phyloP scores from a whole-genome alignment of 2,329 filamentous ascomycete species.

The Capronia epimyces region DNA sequence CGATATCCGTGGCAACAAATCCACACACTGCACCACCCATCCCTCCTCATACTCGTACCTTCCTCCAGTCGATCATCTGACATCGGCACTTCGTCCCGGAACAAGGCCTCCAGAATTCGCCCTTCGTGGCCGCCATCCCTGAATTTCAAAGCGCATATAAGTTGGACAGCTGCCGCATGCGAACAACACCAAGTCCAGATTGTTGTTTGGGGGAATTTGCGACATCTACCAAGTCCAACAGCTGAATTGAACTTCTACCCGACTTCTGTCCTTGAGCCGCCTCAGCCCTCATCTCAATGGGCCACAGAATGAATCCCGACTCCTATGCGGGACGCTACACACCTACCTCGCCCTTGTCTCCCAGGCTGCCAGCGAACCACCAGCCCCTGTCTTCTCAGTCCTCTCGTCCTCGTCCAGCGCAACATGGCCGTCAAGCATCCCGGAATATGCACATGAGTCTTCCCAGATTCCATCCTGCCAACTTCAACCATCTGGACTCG shows the following conservation, averaged over 20 bases:
- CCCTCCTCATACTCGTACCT: not conserved
- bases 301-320: slow-evolving; percentile 17
- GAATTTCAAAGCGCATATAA: not conserved
- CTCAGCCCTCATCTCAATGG: slow-evolving; percentile 11
- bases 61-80: not conserved
- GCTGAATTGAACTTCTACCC: not conserved
- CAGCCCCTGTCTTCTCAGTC: slow-evolving; percentile 33
- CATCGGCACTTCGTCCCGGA: not conserved
- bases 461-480: slow-evolving; percentile 44
- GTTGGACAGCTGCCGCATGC: slow-evolving; percentile 21
- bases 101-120: not conserved
- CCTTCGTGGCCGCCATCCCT: not conserved
- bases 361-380: slow-evolving; percentile 16
- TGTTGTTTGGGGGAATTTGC: slow-evolving; percentile 3
- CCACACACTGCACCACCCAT: not conserved
- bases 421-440: slow-evolving; percentile 35
- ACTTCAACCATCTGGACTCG: slow-evolving; percentile 35
- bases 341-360: slow-evolving; percentile 29
- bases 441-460: slow-evolving; percentile 39
- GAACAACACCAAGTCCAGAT: slow-evolving; percentile 1
- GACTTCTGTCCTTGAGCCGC: not conserved
- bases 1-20: not conserved
- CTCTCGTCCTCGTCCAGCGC: slow-evolving; percentile 30
- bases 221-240: slow-evolving; percentile 1
- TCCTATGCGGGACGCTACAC: slow-evolving; percentile 25